These are phyloP conservation scores for Xerocomus potaroensis DNA, from an alignment of 768 basidiomycete species.

Conservation along the genomic window DNA sequence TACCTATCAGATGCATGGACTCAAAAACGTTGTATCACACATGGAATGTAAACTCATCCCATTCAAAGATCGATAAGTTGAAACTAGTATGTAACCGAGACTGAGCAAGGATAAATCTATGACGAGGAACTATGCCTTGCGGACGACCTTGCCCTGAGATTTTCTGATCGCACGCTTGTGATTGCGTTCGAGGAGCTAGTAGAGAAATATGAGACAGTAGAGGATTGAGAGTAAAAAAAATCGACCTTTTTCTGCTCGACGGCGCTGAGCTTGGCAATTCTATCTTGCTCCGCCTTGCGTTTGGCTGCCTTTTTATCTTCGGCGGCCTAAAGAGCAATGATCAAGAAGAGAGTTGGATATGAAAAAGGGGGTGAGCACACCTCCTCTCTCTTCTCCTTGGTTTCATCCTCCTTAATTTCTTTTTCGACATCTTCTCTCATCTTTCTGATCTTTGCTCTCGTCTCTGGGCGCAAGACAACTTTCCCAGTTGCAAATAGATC, in stretches of 20 bases:
- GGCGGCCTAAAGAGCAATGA: constrained; percentile 36
- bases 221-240: background rate
- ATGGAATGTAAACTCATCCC: constrained; percentile 6
- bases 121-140: constrained; percentile 24
- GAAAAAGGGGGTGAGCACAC: constrained; percentile 31
- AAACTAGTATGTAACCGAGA: constrained; percentile 3
- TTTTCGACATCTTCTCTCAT: constrained; percentile 68
- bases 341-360: background rate
- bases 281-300: constrained; percentile 69
- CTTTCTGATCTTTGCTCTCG: constrained; percentile 70
- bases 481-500: constrained; percentile 53
- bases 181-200: constrained; percentile 67
- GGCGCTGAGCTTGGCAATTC: constrained; percentile 65
- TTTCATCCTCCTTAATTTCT: constrained; percentile 61
- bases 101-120: background rate
- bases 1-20: constrained; percentile 4
- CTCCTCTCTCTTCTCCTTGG: constrained; percentile 69
- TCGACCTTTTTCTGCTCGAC: constrained; percentile 79
- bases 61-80: constrained; percentile 8
- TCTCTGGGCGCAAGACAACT: constrained; percentile 72
- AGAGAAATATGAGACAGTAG: background rate
- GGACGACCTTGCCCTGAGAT: constrained; percentile 58
- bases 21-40: constrained; percentile 13
- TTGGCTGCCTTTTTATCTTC: constrained; percentile 73
- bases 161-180: constrained; percentile 69